Evolutionary conservation across 2,329 filamentous ascomycete species (phyloP), one percentile per base, ranked within the genome.

Genomic region (Thielaviopsis euricoi): DNA sequence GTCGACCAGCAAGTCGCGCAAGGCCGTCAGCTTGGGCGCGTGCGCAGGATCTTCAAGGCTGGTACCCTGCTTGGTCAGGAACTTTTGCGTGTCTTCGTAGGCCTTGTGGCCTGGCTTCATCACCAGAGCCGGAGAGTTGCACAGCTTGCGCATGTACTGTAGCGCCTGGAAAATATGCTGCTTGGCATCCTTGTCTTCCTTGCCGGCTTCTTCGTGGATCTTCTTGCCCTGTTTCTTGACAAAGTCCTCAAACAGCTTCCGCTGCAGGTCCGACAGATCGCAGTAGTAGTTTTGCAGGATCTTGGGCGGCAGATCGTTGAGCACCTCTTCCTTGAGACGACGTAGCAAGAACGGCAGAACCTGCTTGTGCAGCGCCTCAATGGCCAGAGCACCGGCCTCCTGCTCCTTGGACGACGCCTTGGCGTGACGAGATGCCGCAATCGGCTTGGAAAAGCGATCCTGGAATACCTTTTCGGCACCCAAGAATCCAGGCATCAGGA

Each of bases 211-310:
- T 29, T 89, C 82, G 50, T 87, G 82, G 37, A 98, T 79, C 62
- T 88, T 86, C 71, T 89, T 94, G 66, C 89, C 85, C 68, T 98
- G 91, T 64, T 89, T 94, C 77, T 87, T 94, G 22, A 84, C 87
- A 68, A 98, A 98, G 67, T 97, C 91, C 51, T 97, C 93, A 65
- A 98, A 98, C 0, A 98, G 79, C 68, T 88, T 94, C 74, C 85
- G 87, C 70, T 98, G 93, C 55, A 98, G 74, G 58, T 98, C 93
- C 65, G 89, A 95, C 19, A 95, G 83, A 66, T 98, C 93, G 70
- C 93, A 98, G 73, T 98, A 98, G 74, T 98, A 98, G 70, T 98
- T 98, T 69, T 98, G 93, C 55, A 98, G 74, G 65, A 98, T 98
- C 81, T 98, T 98, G 7, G 93, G 93, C 1, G 93, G 93, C 9